These are phyloP conservation scores for Harringtonia aguacate DNA, from an alignment of 2,329 filamentous ascomycete genomes.

Conservation along the genomic window DNA sequence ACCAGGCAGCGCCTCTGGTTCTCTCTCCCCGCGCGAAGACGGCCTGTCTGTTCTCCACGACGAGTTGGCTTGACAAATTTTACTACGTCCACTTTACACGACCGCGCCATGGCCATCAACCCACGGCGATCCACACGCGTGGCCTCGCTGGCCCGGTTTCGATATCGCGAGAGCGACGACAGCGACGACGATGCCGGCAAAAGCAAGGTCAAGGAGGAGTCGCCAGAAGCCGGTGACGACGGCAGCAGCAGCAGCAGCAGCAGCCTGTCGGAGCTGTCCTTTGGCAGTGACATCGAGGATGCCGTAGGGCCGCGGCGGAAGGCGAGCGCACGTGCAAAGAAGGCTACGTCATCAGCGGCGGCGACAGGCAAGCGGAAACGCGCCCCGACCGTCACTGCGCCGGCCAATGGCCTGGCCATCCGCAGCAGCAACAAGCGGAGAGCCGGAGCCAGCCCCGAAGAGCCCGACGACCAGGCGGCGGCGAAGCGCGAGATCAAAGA, in stretches of 20 bases:
- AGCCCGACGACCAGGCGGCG: neutral
- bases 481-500: neutral
- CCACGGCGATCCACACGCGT: conserved; percentile 9
- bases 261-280: conserved; percentile 11
- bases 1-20: too few species aligned
- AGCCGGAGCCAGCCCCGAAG: neutral
- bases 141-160: conserved; percentile 10
- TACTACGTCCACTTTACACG: too few species aligned
- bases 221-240: too few species aligned
- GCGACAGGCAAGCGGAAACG: conserved; percentile 23
- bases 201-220: neutral
- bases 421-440: neutral
- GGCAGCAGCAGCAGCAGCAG: too few species aligned
- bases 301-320: conserved; percentile 11
- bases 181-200: neutral
- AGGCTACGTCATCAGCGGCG: neutral
- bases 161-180: conserved; percentile 10
- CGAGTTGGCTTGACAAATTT: too few species aligned
- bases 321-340: neutral
- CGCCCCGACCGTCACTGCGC: conserved; percentile 16
- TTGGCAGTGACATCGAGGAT: conserved; percentile 23
- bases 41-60: too few species aligned
- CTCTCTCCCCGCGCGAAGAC: too few species aligned
- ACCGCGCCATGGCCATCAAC: too few species aligned
- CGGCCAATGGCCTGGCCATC: conserved; percentile 13